Percentiles rank a stretch among this genome's conserved stretches.
Evolutionary conservation across 495 filamentous ascomycete genomes (phyloP).

Genomic region (Penicillium canescens): DNA sequence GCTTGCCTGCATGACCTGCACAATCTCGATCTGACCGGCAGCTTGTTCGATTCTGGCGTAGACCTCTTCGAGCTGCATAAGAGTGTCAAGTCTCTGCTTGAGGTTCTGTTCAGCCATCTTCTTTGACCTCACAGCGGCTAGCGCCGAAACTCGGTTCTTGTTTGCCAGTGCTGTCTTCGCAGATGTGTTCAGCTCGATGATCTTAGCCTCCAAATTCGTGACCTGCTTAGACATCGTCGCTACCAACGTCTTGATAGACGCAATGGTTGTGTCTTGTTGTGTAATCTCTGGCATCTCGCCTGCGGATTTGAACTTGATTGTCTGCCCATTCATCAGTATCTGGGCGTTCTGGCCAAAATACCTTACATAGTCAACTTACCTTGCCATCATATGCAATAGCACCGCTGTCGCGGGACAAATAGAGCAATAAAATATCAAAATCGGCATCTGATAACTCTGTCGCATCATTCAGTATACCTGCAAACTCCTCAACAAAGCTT

Average conservation of each 20-base stretch:
- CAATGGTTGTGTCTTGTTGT: slow-evolving; percentile 75
- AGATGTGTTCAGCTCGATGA: slow-evolving; percentile 46
- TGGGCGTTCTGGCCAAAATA: not conserved
- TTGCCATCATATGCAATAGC: slow-evolving; percentile 64
- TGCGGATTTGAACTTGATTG: slow-evolving; percentile 69
- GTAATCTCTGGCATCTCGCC: slow-evolving; percentile 57
- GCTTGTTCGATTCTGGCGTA: slow-evolving; percentile 82
- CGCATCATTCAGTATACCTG: slow-evolving; percentile 47
- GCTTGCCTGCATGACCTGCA: slow-evolving; percentile 78
- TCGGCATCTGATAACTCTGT: slow-evolving; percentile 63
- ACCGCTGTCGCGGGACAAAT: slow-evolving; percentile 68
- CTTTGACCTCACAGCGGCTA: slow-evolving; percentile 76
- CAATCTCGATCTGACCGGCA: slow-evolving; percentile 74
- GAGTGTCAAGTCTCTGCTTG: slow-evolving; percentile 63
- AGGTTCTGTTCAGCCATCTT: slow-evolving; percentile 76
- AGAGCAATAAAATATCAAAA: slow-evolving; percentile 68
- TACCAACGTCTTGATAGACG: slow-evolving; percentile 70
- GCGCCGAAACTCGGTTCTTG: slow-evolving; percentile 72
- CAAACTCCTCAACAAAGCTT: slow-evolving; percentile 62
- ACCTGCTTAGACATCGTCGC: slow-evolving; percentile 63
- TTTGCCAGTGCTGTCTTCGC: slow-evolving; percentile 67
- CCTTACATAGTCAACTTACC: slow-evolving; percentile 36
- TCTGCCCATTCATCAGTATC: slow-evolving; percentile 41
- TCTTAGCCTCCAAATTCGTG: slow-evolving; percentile 55
- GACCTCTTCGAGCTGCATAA: slow-evolving; percentile 81